phyloP scores from a whole-genome alignment of 2,329 filamentous ascomycete genomes.

The Alternaria arbusti region DNA sequence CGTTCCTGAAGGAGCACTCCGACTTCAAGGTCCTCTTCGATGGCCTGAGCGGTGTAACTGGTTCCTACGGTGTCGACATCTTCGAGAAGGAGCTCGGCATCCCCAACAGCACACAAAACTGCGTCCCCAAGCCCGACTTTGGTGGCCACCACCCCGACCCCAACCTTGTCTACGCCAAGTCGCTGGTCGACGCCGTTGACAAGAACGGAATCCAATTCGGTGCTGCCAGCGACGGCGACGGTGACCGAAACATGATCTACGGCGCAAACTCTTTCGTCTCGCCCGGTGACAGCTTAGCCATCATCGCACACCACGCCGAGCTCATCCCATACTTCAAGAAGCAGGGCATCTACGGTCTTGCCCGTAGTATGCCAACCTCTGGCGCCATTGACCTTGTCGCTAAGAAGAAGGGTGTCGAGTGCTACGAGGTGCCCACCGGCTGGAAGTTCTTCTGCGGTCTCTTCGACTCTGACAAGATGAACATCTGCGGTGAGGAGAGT shows the following conservation, averaged over 20 bases:
- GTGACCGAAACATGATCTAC: slow-evolving; percentile 99
- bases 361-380: slow-evolving; percentile 96
- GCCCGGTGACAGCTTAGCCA: slow-evolving; percentile 94
- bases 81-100: slow-evolving; percentile 94
- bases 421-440: slow-evolving; percentile 96
- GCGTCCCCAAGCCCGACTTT: slow-evolving; percentile 90
- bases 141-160: slow-evolving; percentile 97
- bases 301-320: slow-evolving; percentile 95
- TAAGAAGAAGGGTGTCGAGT: slow-evolving; percentile 87
- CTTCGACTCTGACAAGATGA: slow-evolving; percentile 99
- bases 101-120: slow-evolving; percentile 85
- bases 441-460: slow-evolving; percentile 99
- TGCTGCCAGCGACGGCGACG: slow-evolving; percentile 94
- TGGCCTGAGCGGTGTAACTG: slow-evolving; percentile 91
- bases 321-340: slow-evolving; percentile 99
- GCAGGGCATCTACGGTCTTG: slow-evolving; percentile 93
- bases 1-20: slow-evolving; percentile 83
- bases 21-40: slow-evolving; percentile 99
- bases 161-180: slow-evolving; percentile 96
- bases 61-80: slow-evolving; percentile 91
- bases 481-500: slow-evolving; percentile 97
- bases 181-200: slow-evolving; percentile 91
- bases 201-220: slow-evolving; percentile 92
- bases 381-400: slow-evolving; percentile 95
- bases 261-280: slow-evolving; percentile 96